Conservation (phyloP, 495 filamentous ascomycete species). For the Saxispiralis lemnorum region DNA sequence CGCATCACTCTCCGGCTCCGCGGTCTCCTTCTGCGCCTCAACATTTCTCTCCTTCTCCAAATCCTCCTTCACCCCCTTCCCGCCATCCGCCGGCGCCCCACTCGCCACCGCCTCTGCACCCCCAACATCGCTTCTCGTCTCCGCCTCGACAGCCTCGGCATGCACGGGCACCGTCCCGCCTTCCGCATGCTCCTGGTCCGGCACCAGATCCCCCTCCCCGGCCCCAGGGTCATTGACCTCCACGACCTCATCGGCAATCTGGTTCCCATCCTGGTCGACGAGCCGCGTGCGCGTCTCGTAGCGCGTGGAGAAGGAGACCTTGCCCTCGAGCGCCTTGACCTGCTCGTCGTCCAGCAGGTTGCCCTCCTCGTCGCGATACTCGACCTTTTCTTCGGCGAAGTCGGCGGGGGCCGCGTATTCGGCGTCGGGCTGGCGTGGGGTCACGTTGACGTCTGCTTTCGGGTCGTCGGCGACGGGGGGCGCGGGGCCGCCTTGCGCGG, state of each 20-base stretch:
- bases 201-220: too few relatives aligned
- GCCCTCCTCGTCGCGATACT: constrained; percentile 88
- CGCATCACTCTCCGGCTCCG: constrained; percentile 27
- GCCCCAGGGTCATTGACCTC: constrained; percentile 13
- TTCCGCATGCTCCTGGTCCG: too few relatives aligned
- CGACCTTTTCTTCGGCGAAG: constrained; percentile 58
- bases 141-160: constrained; percentile 65
- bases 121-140: constrained; percentile 31
- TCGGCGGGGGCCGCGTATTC: neutral
- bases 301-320: constrained; percentile 82
- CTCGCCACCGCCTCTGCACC: constrained; percentile 17
- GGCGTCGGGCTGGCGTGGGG: constrained; percentile 3
- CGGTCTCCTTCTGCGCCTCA: constrained; percentile 14
- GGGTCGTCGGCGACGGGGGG: constrained; percentile 15
- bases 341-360: constrained; percentile 71
- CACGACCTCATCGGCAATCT: constrained; percentile 32
- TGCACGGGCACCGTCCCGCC: constrained; percentile 34
- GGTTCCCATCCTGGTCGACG: constrained; percentile 59
- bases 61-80: constrained; percentile 23
- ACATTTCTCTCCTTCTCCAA: constrained; percentile 17
- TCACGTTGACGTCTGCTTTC: constrained; percentile 18
- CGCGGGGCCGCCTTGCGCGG: constrained; percentile 10
- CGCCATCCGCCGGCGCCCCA: constrained; percentile 22
- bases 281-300: constrained; percentile 82
- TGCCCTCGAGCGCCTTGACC: constrained; percentile 68